Percentiles rank a stretch among this genome's conserved stretches.
These are phyloP conservation scores for Kwoniella dejecticola DNA, from an alignment of 768 basidiomycete genomes.

Conservation along the genomic window DNA sequence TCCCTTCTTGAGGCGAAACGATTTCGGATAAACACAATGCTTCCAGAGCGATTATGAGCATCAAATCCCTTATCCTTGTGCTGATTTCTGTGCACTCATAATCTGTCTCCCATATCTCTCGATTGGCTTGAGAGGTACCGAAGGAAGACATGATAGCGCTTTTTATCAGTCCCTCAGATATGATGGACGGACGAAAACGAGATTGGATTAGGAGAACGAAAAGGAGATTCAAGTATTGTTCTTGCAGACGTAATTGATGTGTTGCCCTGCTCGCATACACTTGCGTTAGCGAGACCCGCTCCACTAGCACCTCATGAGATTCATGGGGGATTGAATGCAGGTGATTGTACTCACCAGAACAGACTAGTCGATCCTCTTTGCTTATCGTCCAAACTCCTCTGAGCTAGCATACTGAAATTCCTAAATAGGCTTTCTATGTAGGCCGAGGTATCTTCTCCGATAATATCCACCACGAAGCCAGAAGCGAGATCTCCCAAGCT, in stretches of 20 bases:
- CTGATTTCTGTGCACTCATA: constrained; percentile 51
- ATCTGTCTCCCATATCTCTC: constrained; percentile 42
- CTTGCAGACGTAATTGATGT: constrained; percentile 63
- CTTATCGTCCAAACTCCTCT: constrained; percentile 52
- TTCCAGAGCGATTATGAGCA: constrained; percentile 41
- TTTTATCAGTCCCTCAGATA: constrained; percentile 42
- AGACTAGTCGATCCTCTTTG: constrained; percentile 24
- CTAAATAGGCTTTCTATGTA: constrained; percentile 66
- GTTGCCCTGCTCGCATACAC: constrained; percentile 57
- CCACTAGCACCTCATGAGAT: no score
- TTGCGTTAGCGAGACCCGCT: no score
- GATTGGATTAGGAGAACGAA: constrained; percentile 86
- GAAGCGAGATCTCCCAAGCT: no score
- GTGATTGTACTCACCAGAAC: constrained; percentile 34
- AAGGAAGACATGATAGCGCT: constrained; percentile 41
- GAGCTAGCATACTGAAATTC: constrained; percentile 61
- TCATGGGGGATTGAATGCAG: background rate
- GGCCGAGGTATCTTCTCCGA: constrained; percentile 67
- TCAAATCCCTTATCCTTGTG: constrained; percentile 34
- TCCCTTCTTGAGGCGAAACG: constrained; percentile 20
- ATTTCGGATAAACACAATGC: constrained; percentile 30
- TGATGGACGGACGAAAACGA: constrained; percentile 53
- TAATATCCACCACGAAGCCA: constrained; percentile 55
- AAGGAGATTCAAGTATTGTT: constrained; percentile 77
- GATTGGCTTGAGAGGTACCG: constrained; percentile 43